phyloP scores from a whole-genome alignment of 1,284 basidiomycete species.

The Phlebopus sp. region DNA sequence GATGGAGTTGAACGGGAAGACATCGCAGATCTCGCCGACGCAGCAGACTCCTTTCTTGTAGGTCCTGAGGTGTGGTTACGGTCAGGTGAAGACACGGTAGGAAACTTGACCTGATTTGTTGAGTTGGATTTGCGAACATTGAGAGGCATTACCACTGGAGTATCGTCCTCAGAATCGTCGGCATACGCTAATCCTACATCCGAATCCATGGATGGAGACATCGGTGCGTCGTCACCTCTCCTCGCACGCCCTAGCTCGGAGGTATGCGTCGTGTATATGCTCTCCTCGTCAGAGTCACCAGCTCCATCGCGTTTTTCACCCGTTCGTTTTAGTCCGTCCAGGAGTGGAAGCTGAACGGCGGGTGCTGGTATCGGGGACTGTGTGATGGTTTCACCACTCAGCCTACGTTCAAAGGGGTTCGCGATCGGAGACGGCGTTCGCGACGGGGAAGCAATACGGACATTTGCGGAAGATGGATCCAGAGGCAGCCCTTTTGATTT shows the following conservation, averaged over 20 bases:
- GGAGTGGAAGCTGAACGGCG: slow-evolving; percentile 39
- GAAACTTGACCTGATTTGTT: slow-evolving; percentile 27
- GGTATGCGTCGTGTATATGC: slow-evolving; percentile 31
- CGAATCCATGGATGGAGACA: slow-evolving; percentile 42
- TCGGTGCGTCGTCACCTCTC: slow-evolving; percentile 29
- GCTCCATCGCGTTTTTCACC: slow-evolving; percentile 16
- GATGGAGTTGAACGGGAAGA: slow-evolving; percentile 23
- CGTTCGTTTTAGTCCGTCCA: slow-evolving; percentile 39
- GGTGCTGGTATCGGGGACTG: slow-evolving; percentile 27
- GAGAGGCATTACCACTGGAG: slow-evolving; percentile 31
- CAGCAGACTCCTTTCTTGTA: slow-evolving; percentile 26
- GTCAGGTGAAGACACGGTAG: slow-evolving; percentile 11
- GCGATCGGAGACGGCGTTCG: slow-evolving; percentile 35
- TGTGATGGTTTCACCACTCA: slow-evolving; percentile 30
- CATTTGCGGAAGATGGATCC: slow-evolving; percentile 15
- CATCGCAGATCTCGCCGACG: slow-evolving; percentile 20
- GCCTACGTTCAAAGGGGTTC: slow-evolving; percentile 33
- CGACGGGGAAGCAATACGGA: slow-evolving; percentile 34
- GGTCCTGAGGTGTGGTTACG: slow-evolving; percentile 9
- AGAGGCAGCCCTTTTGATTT: slow-evolving; percentile 19
- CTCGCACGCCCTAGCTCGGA: slow-evolving; percentile 11
- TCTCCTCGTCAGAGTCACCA: slow-evolving; percentile 33
- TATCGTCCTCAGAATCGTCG: slow-evolving; percentile 44
- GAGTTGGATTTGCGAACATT: slow-evolving; percentile 34
- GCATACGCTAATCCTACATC: slow-evolving; percentile 49